Evolutionary conservation across 306 rosid genomes (phyloP), one percentile per base, ranked within the genome.

Genomic region (Urtica urens): DNA sequence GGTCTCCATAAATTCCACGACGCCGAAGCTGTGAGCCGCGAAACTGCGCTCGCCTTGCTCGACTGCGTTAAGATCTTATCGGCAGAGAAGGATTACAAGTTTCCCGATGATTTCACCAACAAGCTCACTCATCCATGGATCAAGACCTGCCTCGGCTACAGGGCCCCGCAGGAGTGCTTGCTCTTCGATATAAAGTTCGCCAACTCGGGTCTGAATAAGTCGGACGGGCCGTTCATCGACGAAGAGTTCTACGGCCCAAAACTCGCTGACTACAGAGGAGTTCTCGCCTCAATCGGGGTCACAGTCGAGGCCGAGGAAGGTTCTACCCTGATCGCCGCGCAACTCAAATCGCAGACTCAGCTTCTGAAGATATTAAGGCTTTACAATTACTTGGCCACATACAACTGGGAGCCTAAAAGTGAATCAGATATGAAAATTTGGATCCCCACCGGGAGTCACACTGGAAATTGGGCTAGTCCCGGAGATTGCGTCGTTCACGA

Each of bases 161-260:
- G 42, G 51, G 16, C 78, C 49, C 93, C 96, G 3, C 23, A 49
- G 15, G 35, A 72, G 59, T 69, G 83, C 52, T 63, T 74, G 55
- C 50, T 82, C 58, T 82, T 74, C 53, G 60, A 55, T 67, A 55
- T 71, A 11, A 41, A 41, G 51, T 77, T 81, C 82, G 55, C 18
- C n/a, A n/a, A n/a, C n/a, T 16, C 2, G 15, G 22, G 55, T 50
- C 40, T 83, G 61, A 51, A 60, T 63, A 65, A 35, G 29, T 69
- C 50, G 14, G 86, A 82, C 50, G 96, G 83, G 10, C 93, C 88
- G 14, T 86, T 86, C 52, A 50, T 86, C 21, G 86, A 86, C 51
- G 79, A 72, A 44, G 41, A 7, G 0, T 70, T 64, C 53, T 79
- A 76, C 64, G 77, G 82, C 12, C 23, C 60, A 17, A 53, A 65